Evolutionary conservation across 2,329 filamentous ascomycete genomes (phyloP).

Genomic region (Verruconis gallopava): DNA sequence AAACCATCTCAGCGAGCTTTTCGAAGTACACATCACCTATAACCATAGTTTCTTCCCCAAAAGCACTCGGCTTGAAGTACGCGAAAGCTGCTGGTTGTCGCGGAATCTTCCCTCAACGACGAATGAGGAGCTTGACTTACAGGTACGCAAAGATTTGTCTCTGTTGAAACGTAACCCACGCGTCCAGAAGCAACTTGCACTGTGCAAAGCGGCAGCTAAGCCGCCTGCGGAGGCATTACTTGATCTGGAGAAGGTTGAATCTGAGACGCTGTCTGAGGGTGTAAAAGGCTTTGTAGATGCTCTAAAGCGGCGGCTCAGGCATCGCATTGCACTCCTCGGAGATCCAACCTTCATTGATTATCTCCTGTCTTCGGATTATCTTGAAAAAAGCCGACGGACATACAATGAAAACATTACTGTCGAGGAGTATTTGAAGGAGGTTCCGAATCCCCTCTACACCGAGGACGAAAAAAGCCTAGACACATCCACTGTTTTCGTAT

Average conservation of each 20-base stretch:
- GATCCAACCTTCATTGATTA: not conserved
- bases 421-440: no score
- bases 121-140: not conserved
- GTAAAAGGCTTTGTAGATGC: conserved; percentile 1
- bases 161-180: not conserved
- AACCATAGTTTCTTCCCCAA: conserved; percentile 7
- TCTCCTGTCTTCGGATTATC: not conserved
- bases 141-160: no score
- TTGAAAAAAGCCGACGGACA: no score
- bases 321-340: not conserved
- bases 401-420: no score
- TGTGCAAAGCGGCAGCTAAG: not conserved
- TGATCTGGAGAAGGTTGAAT: not conserved
- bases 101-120: not conserved
- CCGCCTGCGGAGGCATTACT: not conserved
- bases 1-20: conserved; percentile 8
- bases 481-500: no score
- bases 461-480: no score
- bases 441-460: no score
- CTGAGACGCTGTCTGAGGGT: not conserved
- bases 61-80: conserved; percentile 1
- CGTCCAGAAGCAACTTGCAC: conserved; percentile 4
- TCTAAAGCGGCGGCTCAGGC: conserved; percentile 1
- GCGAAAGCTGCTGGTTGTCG: conserved; percentile 7
- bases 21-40: conserved; percentile 5